Percentiles rank a stretch among this genome's conserved stretches.
These are phyloP conservation scores for Brassica juncea DNA, from an alignment of 345 rosid genomes.

Conservation along the genomic window DNA sequence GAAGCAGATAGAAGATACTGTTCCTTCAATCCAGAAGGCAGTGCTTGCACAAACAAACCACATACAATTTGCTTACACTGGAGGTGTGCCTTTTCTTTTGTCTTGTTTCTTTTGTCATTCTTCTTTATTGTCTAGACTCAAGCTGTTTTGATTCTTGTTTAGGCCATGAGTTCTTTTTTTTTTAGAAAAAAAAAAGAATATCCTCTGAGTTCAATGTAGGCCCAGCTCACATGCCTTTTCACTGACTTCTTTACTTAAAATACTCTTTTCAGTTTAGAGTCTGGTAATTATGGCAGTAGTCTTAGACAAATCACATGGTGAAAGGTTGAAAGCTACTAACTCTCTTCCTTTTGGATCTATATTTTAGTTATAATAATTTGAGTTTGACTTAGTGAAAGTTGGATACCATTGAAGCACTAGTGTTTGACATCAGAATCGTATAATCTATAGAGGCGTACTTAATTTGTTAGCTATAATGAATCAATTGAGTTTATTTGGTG, in stretches of 20 bases:
- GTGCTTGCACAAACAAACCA: constrained; percentile 79
- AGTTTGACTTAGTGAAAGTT: background rate
- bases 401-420: constrained; percentile 8
- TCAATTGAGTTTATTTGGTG: constrained; percentile 46
- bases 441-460: background rate
- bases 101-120: constrained; percentile 52
- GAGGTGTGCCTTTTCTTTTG: constrained; percentile 56
- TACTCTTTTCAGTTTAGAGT: constrained; percentile 17
- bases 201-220: constrained; percentile 29
- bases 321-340: background rate
- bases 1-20: constrained; percentile 69
- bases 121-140: constrained; percentile 24
- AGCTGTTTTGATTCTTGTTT: constrained; percentile 10
- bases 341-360: constrained; percentile 23
- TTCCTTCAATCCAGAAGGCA: constrained; percentile 76
- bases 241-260: constrained; percentile 40
- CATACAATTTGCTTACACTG: constrained; percentile 86
- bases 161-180: constrained; percentile 45
- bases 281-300: background rate
- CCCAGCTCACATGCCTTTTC: constrained; percentile 42
- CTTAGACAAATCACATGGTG: constrained; percentile 21
- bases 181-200: constrained; percentile 32
- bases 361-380: background rate
- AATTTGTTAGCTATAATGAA: background rate
- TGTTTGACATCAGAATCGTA: background rate